Evolutionary conservation across 805 yeast genomes (phyloP), one percentile per base, ranked within the genome.

Genomic region (Candida peoriensis): DNA sequence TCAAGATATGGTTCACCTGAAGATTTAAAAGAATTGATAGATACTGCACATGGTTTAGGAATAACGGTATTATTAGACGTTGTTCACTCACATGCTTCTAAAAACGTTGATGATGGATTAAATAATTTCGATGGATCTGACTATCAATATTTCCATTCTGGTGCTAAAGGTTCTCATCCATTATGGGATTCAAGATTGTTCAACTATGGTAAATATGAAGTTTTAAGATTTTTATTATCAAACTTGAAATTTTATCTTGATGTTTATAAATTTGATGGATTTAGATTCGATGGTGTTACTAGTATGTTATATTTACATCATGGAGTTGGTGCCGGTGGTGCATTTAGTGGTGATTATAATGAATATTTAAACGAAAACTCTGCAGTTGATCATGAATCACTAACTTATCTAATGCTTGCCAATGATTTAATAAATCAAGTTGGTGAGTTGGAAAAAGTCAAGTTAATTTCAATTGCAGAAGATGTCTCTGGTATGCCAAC

Each of bases 401-500:
- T 90, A 35, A 72, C 80, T 20, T 90, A 90, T 57, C 62, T 90
- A 52, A 88, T 89, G 83, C 60, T 93, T 42, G 97, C 96, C n/a
- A 93, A 90, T 59, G 74, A 76, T 46, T 60, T 90, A 48, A 74
- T 90, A 44, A 66, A 63, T 21, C 70, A 75, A 44, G 66, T 78
- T 47, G 69, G 72, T 5, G 46, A 58, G 23, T 26, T 42, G 7
- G 63, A 72, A 35, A 58, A 65, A 23, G 64, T 72, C 11, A 63
- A 68, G 36, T 76, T 82, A 46, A 72, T 83, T 8, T 76, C 95
- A 2, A 82, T 90, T 46, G 97, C 97, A 4, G 98, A 90, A 59
- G 98, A 90, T 57, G 98, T 90, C 30, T 81, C 93, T 32, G 98
- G 98, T 9, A 90, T 90, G 81, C 98, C 98, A 22, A 88, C 97